phyloP scores from a whole-genome alignment of 768 basidiomycete species.

The Guyanaporus albipodus region DNA sequence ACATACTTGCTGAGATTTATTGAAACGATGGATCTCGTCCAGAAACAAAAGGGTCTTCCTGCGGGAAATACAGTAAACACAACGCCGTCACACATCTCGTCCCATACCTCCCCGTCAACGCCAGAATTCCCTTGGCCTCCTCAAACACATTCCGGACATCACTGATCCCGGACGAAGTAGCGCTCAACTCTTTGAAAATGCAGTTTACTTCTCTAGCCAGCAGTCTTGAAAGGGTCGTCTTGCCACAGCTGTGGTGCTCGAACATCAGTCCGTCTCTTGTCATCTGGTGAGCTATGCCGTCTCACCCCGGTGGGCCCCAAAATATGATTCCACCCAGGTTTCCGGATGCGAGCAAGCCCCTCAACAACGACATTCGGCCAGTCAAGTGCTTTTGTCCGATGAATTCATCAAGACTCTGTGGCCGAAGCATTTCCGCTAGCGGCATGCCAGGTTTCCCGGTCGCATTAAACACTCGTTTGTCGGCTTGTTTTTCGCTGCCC shows the following conservation, averaged over 20 bases:
- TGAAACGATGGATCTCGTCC: slow-evolving; percentile 84
- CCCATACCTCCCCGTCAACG: slow-evolving; percentile 57
- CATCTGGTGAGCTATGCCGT: neutral
- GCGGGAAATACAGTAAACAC: slow-evolving; percentile 4
- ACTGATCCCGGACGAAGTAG: slow-evolving; percentile 62
- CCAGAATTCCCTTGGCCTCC: slow-evolving; percentile 64
- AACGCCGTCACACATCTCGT: neutral
- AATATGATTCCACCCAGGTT: slow-evolving; percentile 58
- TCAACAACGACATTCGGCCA: slow-evolving; percentile 52
- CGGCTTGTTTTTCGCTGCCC: slow-evolving; percentile 17
- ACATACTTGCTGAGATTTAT: slow-evolving; percentile 61
- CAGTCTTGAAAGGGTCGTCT: slow-evolving; percentile 73
- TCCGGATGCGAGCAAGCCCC: slow-evolving; percentile 47
- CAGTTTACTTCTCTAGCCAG: slow-evolving; percentile 57
- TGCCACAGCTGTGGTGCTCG: slow-evolving; percentile 49
- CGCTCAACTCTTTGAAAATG: slow-evolving; percentile 72
- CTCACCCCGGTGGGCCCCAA: slow-evolving; percentile 73
- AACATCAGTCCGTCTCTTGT: neutral
- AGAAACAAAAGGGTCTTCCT: slow-evolving; percentile 75
- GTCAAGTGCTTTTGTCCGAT: slow-evolving; percentile 69
- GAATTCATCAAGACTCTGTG: slow-evolving; percentile 58
- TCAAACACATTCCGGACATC: slow-evolving; percentile 74
- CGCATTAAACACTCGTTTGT: slow-evolving; percentile 16
- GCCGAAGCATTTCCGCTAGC: slow-evolving; percentile 71
- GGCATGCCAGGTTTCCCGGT: slow-evolving; percentile 41